A percentile compares a stretch with the other conserved stretches of the same genome.
Conservation (phyloP, 176 grass and related monocot species). For the Oryza rufipogon region DNA sequence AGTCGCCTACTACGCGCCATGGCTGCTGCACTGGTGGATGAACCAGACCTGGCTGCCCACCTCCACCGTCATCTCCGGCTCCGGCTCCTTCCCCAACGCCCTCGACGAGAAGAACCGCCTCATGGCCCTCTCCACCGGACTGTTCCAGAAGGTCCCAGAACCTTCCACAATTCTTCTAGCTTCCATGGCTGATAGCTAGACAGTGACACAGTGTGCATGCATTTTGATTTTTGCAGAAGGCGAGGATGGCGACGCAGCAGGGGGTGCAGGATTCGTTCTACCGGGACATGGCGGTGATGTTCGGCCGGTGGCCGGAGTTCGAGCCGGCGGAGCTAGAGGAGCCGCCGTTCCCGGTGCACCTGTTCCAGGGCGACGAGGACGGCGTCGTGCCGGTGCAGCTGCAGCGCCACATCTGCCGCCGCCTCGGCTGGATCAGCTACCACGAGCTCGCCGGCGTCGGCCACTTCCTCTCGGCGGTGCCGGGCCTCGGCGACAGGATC, state of each 20-base stretch:
- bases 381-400: conserved; percentile 82
- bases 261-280: conserved; percentile 82
- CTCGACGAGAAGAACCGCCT: conserved; percentile 68
- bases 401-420: conserved; percentile 74
- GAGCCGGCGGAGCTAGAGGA: conserved; percentile 77
- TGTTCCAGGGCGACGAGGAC: conserved; percentile 94
- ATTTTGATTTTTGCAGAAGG: conserved; percentile 27
- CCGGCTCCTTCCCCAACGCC: conserved; percentile 55
- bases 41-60: conserved; percentile 68
- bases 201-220: neutral
- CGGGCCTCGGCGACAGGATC: conserved; percentile 71
- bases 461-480: conserved; percentile 66
- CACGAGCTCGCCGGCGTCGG: conserved; percentile 68
- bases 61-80: conserved; percentile 73
- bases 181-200: neutral
- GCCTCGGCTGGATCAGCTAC: conserved; percentile 76
- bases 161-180: neutral
- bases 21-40: conserved; percentile 94
- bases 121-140: conserved; percentile 38
- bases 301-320: conserved; percentile 86
- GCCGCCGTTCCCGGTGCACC: conserved; percentile 73
- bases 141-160: conserved; percentile 56
- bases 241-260: conserved; percentile 71
- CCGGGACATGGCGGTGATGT: conserved; percentile 93
- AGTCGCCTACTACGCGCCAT: conserved; percentile 74